phyloP scores from a whole-genome alignment of 345 rosid genomes.

The Moricandia arvensis region DNA sequence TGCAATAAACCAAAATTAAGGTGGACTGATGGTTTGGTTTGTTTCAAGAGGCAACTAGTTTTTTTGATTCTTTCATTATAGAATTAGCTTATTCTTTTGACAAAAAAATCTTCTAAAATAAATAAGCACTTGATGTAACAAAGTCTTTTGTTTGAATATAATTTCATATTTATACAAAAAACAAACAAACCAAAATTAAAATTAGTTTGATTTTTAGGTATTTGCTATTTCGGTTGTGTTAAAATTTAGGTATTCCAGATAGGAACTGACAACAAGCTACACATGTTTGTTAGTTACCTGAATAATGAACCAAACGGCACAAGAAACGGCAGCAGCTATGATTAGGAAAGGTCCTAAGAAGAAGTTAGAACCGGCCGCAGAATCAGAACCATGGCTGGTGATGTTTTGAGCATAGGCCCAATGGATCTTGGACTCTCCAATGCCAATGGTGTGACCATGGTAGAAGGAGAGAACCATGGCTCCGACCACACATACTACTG shows the following conservation, averaged over 20 bases:
- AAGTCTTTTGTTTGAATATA: too few species aligned
- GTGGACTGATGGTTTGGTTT: too few species aligned
- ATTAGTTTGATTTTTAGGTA: background rate
- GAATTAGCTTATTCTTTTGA: too few species aligned
- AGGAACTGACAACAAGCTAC: background rate
- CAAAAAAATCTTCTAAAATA: too few species aligned
- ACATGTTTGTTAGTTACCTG: slow-evolving; percentile 48
- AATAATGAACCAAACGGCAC: slow-evolving; percentile 79
- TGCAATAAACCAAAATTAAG: background rate
- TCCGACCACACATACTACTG: slow-evolving; percentile 73
- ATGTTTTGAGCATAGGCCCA: slow-evolving; percentile 63
- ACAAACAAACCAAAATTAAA: too few species aligned
- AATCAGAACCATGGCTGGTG: slow-evolving; percentile 18
- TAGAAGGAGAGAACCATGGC: slow-evolving; percentile 92
- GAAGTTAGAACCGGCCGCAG: slow-evolving; percentile 39
- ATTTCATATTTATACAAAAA: too few species aligned
- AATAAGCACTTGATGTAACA: too few species aligned
- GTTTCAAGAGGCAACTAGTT: too few species aligned
- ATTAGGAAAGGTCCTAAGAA: slow-evolving; percentile 64
- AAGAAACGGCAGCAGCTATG: slow-evolving; percentile 52
- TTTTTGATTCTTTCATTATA: too few species aligned
- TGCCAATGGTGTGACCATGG: slow-evolving; percentile 58
- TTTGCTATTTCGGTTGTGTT: background rate
- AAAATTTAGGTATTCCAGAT: background rate
- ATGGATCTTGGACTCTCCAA: slow-evolving; percentile 67